These are phyloP conservation scores for Clavulina sp. DNA, from an alignment of 768 basidiomycete species.

Conservation along the genomic window DNA sequence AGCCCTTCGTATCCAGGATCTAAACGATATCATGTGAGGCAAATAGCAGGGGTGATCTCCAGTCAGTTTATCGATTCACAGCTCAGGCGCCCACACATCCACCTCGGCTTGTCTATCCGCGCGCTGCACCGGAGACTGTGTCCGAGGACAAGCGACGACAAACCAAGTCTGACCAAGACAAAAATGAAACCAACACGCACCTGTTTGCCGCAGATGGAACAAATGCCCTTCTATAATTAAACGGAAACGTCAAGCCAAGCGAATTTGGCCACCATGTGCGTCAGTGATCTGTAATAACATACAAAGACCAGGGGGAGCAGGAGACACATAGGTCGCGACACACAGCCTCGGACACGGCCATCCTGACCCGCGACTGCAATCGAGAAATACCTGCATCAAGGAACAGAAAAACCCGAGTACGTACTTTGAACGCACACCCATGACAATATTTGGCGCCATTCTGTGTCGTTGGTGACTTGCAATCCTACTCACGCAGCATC, in stretches of 20 bases:
- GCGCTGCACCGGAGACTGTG: too few relatives aligned
- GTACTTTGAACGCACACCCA: conserved; percentile 79
- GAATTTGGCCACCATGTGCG: too few relatives aligned
- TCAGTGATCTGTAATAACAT: too few relatives aligned
- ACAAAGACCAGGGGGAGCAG: too few relatives aligned
- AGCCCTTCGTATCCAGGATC: conserved; percentile 68
- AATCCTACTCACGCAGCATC: too few relatives aligned
- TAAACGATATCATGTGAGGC: conserved; percentile 12
- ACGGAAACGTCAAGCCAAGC: too few relatives aligned
- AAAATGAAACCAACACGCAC: background rate
- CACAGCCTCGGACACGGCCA: too few relatives aligned
- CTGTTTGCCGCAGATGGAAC: conserved; percentile 70
- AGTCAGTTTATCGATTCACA: background rate
- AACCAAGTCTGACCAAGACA: background rate
- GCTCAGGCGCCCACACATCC: background rate
- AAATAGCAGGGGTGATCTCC: background rate
- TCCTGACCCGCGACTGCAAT: too few relatives aligned
- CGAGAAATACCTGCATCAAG: too few relatives aligned
- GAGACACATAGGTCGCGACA: too few relatives aligned
- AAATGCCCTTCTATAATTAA: conserved; percentile 70
- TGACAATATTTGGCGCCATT: conserved; percentile 70
- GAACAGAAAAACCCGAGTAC: too few relatives aligned
- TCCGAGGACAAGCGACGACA: too few relatives aligned
- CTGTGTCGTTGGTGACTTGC: conserved; percentile 69
- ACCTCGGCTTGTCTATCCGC: background rate